phyloP scores from a whole-genome alignment of 2,329 filamentous ascomycete species.

The Ophiostoma montium region DNA sequence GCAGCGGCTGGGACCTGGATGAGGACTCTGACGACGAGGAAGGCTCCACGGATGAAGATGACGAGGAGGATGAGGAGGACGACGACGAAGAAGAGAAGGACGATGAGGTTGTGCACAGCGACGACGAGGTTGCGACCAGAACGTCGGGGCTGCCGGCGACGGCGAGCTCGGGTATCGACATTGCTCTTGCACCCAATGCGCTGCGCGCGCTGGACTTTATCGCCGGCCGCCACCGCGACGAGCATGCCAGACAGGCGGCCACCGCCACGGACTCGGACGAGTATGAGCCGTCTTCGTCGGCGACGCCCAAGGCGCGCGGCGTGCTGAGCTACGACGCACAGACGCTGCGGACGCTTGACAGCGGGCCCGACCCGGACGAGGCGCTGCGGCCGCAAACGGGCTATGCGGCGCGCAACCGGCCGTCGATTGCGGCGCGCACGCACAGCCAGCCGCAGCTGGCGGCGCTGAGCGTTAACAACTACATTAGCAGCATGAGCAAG shows the following conservation, averaged over 20 bases:
- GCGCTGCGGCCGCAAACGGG: slow-evolving; percentile 34
- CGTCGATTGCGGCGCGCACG: slow-evolving; percentile 28
- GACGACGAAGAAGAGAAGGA: slow-evolving; percentile 10
- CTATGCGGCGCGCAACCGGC: slow-evolving; percentile 31
- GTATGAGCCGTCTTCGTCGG: background rate
- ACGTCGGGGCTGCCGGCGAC: slow-evolving; percentile 1
- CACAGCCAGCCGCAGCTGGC: slow-evolving; percentile 36
- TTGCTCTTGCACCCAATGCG: slow-evolving; percentile 32
- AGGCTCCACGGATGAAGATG: slow-evolving; percentile 1
- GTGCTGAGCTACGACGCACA: slow-evolving; percentile 22
- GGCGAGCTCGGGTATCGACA: slow-evolving; percentile 15
- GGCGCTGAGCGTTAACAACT: slow-evolving; percentile 23
- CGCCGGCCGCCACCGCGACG: slow-evolving; percentile 21
- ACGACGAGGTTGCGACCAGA: slow-evolving; percentile 10
- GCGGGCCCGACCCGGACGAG: slow-evolving; percentile 10
- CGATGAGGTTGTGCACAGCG: background rate
- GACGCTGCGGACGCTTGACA: slow-evolving; percentile 19
- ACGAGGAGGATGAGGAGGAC: slow-evolving; percentile 14
- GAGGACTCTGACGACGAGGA: slow-evolving; percentile 25
- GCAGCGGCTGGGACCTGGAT: slow-evolving; percentile 38
- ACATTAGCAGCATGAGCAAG: background rate
- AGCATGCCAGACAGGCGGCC: background rate
- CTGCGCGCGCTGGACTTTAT: slow-evolving; percentile 38
- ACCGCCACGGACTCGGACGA: background rate
- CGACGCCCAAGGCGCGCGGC: slow-evolving; percentile 8